Evolutionary conservation across 768 basidiomycete genomes (phyloP).

Genomic region (Xerocomellus intermedius): DNA sequence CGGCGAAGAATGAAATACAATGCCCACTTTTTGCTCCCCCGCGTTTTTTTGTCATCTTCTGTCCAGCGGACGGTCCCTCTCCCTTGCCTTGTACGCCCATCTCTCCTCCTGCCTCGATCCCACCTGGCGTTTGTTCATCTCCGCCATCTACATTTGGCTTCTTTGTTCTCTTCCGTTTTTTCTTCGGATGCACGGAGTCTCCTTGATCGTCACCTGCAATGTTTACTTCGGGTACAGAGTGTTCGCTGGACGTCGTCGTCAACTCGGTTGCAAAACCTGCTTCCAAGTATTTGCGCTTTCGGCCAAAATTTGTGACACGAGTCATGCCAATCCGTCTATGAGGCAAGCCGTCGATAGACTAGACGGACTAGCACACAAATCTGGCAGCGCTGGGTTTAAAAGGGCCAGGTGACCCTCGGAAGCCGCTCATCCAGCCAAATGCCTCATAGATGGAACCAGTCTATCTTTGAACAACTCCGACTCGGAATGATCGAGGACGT

Average conservation of each 20-base stretch:
- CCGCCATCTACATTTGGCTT: constrained; percentile 34
- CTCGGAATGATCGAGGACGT: too few species aligned
- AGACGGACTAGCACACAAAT: too few species aligned
- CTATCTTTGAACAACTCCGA: too few species aligned
- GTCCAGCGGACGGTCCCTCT: constrained; percentile 10
- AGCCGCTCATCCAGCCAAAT: too few species aligned
- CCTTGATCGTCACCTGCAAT: constrained; percentile 2
- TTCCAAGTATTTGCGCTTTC: constrained; percentile 69
- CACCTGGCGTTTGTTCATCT: constrained; percentile 3
- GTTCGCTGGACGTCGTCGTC: constrained; percentile 5
- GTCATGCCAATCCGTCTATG: constrained; percentile 48
- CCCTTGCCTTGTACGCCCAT: constrained; percentile 19
- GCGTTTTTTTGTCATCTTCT: constrained; percentile 32
- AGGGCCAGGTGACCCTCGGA: too few species aligned
- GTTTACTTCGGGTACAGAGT: not conserved
- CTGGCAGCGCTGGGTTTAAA: too few species aligned
- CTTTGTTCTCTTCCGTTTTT: constrained; percentile 59
- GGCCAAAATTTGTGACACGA: constrained; percentile 69
- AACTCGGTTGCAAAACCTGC: constrained; percentile 45
- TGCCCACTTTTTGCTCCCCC: constrained; percentile 23
- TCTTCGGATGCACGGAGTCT: constrained; percentile 39
- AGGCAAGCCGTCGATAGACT: too few species aligned
- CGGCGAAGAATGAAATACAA: not conserved
- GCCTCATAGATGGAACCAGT: too few species aligned
- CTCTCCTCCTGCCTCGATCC: constrained; percentile 18